Base-by-base conservation (phyloP, 345 rosid genomes). In the Gossypioides kirkii region DNA sequence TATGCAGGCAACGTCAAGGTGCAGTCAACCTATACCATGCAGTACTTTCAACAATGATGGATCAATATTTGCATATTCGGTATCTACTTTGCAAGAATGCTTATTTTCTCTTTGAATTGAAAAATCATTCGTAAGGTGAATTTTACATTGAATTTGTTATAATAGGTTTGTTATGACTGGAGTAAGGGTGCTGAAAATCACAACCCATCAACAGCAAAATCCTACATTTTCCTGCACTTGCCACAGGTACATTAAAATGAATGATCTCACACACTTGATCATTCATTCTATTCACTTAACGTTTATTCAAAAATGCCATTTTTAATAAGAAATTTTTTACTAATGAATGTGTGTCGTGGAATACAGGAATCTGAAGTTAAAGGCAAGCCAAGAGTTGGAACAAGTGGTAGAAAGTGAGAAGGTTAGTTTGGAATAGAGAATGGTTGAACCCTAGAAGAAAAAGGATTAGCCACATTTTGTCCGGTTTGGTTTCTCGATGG, bases 111-210 rank as follows among this genome's bases (percentile, higher is more conserved):
- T 59, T 77, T 64, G 2, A 61, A 64, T 50, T 43, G 49, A 22
- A 52, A 23, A 49, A 26, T 4, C 2, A n/a, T 46, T 69, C 1
- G 11, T 14, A 16, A 25, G 42, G 23, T 58, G 20, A 53, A 50
- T 67, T 12, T 69, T 17, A 49, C 42, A 46, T 53, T 46, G 59
- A 10, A 53, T 55, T 70, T 75, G 70, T 53, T 71, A 5, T 45
- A 95, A 5, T 45, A 95, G 99, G 87, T 84, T 12, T 93, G 98
- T 77, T 93, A 96, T 65, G 99, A 96, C 87, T 96, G 98, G 99
- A 85, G 97, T 73, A 96, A 96, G 77, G 91, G 93, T 74, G 91
- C 92, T 7, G 96, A 87, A 77, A 90, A 90, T 77, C 92, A 90
- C 77, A 90, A 88, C 82, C 96, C 96, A 14, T 83, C 90, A 69